phyloP scores from a whole-genome alignment of 768 basidiomycete species.

The Dendrothele bispora region DNA sequence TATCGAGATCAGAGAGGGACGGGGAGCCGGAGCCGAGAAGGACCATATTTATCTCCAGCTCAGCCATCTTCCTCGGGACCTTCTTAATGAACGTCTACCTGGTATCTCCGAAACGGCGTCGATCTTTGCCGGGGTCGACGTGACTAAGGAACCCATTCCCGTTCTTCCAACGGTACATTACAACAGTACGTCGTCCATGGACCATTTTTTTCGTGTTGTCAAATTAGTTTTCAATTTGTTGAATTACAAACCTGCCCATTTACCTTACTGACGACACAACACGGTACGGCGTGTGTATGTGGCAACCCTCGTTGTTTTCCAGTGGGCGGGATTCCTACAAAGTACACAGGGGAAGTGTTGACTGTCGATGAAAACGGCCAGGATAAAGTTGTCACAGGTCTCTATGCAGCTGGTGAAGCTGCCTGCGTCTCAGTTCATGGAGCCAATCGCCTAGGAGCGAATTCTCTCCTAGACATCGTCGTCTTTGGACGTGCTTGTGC shows the following conservation, averaged over 20 bases:
- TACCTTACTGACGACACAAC: no score
- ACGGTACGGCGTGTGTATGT: no score
- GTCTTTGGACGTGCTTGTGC: constrained; percentile 99
- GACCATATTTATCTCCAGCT: constrained; percentile 97
- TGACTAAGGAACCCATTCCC: constrained; percentile 99
- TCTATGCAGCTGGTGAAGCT: constrained; percentile 98
- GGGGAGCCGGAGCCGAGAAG: constrained; percentile 97
- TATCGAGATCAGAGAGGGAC: constrained; percentile 96
- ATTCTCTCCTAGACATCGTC: constrained; percentile 97
- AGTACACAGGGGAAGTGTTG: constrained; percentile 95
- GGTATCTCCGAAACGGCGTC: constrained; percentile 99
- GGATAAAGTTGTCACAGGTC: constrained; percentile 90
- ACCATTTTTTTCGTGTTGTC: constrained; percentile 8
- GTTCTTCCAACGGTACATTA: constrained; percentile 98
- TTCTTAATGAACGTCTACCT: constrained; percentile 94
- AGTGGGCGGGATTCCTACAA: constrained; percentile 99
- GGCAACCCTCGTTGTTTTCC: constrained; percentile 8
- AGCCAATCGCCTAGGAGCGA: constrained; percentile 98
- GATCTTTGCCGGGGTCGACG: constrained; percentile 98
- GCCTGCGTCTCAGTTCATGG: constrained; percentile 99
- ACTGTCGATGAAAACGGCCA: constrained; percentile 87
- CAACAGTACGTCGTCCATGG: constrained; percentile 69
- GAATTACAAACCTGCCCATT: no score
- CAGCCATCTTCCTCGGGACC: constrained; percentile 93
- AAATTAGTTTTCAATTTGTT: neutral